Conservation (phyloP, 2,329 filamentous ascomycete genomes). For the Colletotrichum orbiculare region DNA sequence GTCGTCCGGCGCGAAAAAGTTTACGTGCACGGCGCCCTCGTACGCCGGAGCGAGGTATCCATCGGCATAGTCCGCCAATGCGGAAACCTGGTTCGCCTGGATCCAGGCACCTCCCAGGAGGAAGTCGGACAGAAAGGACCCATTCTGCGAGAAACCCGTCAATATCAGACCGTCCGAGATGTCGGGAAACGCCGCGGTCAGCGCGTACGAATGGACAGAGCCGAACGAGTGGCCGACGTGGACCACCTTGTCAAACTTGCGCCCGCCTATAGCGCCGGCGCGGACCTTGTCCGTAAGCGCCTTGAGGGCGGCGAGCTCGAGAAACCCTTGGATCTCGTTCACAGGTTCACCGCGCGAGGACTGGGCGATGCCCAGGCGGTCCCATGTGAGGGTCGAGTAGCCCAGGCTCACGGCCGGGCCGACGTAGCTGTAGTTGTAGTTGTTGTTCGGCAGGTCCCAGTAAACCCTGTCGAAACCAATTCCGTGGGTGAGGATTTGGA, state of each 20-base stretch:
- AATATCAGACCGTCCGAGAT: conserved; percentile 69
- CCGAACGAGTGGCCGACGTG: conserved; percentile 76
- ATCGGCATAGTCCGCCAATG: conserved; percentile 49
- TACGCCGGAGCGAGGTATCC: conserved; percentile 65
- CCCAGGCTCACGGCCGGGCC: conserved; percentile 64
- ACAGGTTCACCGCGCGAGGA: conserved; percentile 69
- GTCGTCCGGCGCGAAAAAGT: conserved; percentile 62
- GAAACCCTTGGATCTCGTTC: conserved; percentile 67
- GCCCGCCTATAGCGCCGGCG: conserved; percentile 52
- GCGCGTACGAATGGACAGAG: conserved; percentile 65
- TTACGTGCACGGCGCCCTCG: conserved; percentile 60
- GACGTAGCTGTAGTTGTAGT: conserved; percentile 72
- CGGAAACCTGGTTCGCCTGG: conserved; percentile 49
- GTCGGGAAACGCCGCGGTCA: conserved; percentile 62
- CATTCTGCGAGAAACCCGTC: conserved; percentile 67
- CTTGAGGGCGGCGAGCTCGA: conserved; percentile 68
- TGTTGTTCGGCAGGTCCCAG: conserved; percentile 69
- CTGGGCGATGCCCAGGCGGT: conserved; percentile 70
- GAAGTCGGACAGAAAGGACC: conserved; percentile 56
- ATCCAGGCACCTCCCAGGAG: conserved; percentile 59
- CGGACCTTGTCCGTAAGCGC: conserved; percentile 63
- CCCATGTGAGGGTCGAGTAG: conserved; percentile 70
- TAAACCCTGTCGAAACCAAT: conserved; percentile 60
- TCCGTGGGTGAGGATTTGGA: conserved; percentile 56
- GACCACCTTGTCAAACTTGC: conserved; percentile 55